Base-by-base conservation (phyloP, 805 yeast genomes). In the Ogataea thermomethanolica region DNA sequence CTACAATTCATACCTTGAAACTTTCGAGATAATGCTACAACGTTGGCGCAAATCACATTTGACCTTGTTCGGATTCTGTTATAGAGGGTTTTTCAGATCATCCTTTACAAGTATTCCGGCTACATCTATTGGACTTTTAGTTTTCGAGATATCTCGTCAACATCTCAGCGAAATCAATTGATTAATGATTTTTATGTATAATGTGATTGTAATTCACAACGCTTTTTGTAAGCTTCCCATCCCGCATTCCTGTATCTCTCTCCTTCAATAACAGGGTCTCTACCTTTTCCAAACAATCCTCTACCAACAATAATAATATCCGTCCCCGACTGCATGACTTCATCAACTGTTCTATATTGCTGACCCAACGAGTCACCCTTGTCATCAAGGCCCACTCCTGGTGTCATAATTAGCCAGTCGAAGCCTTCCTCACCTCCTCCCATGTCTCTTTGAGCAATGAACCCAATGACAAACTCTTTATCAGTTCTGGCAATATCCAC, bases 281-380 rank as follows among this genome's bases (percentile, higher is more conserved):
- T 81, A 14, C 95, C 96, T 56, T 88, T 85, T 10, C 93, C 98
- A 61, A 85, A 89, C 41, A 93, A 71, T 0, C 99, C 99, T 65
- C 99, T 79, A 8, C 99, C 99, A n/a, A 93, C 99, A 61, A 93
- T 93, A 44, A 93, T 90, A 37, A 93, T 76, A 62, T 93, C 99
- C 2, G 95, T 75, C n/a, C 98, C 98, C 1, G 84, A 78, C 10
- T 76, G 58, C 9, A 91, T 71, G 17, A 89, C 99, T 45, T 84
- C 87, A 48, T 78, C 78, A 3, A 91, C 98, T 5, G 96, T 80
- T 62, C 99, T 76, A 65, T 93, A 93, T 65, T 93, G 98, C 64
- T 93, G 99, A 17, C 99, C 99, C 46, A 93, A 73, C 1, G 82
- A 78, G 61, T 93, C 99, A 11, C 98, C 97, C 62, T 84, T 93